Percentiles rank a stretch among this genome's conserved stretches.
Evolutionary conservation across 768 basidiomycete species (phyloP).

Genomic region (Suillus sp.): DNA sequence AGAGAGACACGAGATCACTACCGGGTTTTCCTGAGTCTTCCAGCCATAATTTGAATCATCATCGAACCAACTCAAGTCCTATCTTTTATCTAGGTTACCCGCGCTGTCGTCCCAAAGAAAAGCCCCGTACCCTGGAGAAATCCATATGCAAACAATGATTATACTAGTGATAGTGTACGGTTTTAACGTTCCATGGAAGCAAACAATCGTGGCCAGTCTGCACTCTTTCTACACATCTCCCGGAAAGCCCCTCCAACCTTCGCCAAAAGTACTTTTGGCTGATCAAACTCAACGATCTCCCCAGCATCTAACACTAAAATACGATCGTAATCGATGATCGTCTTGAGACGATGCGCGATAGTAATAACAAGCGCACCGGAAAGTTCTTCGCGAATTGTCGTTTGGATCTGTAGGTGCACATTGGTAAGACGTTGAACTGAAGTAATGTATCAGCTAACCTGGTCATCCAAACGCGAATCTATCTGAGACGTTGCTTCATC

Average conservation of each 20-base stretch:
- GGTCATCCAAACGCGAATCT: slow-evolving; percentile 68
- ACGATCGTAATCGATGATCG: slow-evolving; percentile 75
- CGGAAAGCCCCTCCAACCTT: slow-evolving; percentile 62
- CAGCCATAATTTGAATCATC: background rate
- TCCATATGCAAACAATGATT: background rate
- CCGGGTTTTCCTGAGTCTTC: slow-evolving; percentile 47
- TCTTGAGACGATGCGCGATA: slow-evolving; percentile 80
- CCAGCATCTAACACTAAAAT: slow-evolving; percentile 77
- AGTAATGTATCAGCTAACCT: slow-evolving; percentile 39
- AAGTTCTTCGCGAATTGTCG: slow-evolving; percentile 74
- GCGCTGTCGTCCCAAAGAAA: background rate
- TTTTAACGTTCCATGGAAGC: slow-evolving; percentile 21
- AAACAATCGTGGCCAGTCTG: slow-evolving; percentile 49
- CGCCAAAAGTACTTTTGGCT: slow-evolving; percentile 56
- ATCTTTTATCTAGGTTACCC: background rate
- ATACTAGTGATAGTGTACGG: slow-evolving; percentile 5
- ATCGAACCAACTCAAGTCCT: background rate
- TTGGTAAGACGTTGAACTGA: background rate
- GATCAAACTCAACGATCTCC: slow-evolving; percentile 73
- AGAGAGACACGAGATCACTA: slow-evolving; percentile 41
- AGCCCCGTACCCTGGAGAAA: background rate
- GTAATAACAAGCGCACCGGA: slow-evolving; percentile 73
- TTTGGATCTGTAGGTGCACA: slow-evolving; percentile 57
- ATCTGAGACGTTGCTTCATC: slow-evolving; percentile 82
- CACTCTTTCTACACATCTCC: slow-evolving; percentile 67